Conservation (phyloP, 108 stramenopile species). For the Pseudonitzschia pungens region DNA sequence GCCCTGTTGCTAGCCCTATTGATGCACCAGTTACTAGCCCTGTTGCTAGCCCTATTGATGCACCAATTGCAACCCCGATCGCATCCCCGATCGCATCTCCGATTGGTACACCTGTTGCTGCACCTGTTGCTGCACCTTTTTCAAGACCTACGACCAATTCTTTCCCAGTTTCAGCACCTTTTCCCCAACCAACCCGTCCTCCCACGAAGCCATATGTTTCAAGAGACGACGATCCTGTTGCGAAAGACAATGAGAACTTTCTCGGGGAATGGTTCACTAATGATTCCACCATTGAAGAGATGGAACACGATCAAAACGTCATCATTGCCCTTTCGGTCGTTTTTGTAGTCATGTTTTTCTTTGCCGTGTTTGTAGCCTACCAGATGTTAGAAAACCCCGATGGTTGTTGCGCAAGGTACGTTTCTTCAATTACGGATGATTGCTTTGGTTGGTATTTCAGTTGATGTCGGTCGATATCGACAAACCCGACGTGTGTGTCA, state of each 20-base stretch:
- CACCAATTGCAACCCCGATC: too few species aligned
- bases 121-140: not conserved
- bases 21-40: not conserved
- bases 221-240: conserved; percentile 25
- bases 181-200: not conserved
- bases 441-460: not conserved
- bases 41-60: not conserved
- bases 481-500: too few species aligned
- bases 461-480: not conserved
- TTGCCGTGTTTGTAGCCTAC: conserved; percentile 63
- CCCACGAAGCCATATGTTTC: conserved; percentile 26
- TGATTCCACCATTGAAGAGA: conserved; percentile 31
- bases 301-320: conserved; percentile 44
- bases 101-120: not conserved
- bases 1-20: not conserved
- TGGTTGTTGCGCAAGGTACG: conserved; percentile 63
- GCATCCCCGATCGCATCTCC: too few species aligned
- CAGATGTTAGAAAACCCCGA: conserved; percentile 81
- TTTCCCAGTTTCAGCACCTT: too few species aligned
- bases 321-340: conserved; percentile 31
- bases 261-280: conserved; percentile 3
- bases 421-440: not conserved
- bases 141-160: not conserved
- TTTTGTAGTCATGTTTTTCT: conserved; percentile 47
- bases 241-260: not conserved